Base-by-base conservation (phyloP, 768 basidiomycete genomes). In the Naganishia kalamii region DNA sequence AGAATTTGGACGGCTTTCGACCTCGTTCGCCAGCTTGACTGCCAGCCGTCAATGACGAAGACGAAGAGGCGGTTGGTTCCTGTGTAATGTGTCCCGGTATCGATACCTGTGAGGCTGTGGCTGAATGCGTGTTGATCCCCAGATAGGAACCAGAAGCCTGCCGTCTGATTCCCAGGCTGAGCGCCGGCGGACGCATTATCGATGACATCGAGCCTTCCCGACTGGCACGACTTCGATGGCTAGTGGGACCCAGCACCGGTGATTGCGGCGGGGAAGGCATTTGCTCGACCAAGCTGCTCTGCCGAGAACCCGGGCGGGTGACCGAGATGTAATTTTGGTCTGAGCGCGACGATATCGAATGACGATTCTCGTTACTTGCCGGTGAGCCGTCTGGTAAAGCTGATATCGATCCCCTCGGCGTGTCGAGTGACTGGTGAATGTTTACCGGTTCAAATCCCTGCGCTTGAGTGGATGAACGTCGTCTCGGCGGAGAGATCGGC, bases 1-100 rank as follows among this genome's bases (percentile, higher is more conserved):
- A 74, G 65, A 77, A 75, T 32, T 71, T 75, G 62, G 63, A 50
- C 29, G 64, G 49, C 46, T 69, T 71, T 21, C 72, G 59, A 10
- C 71, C 71, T 30, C 73, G 65, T 37, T 69, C 68, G 3, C 25
- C 40, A 17, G 40, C 21, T 21, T 32, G n/a, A 32, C 11, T 47
- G n/a, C 19, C 60, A 23, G 25, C 47, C 12, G 15, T 43, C 2
- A 50, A 25, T 6, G 63, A 43, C 4, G 49, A 40, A 6, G 63
- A 54, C 27, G 63, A 64, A 12, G 51, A 64, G 10, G 63, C 49
- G 37, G n/a, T 32, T 4, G 63, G 32, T 32, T 51, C 49, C n/a
- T 32, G 51, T 8, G 47, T 5, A 12, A 1, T 27, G 6, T 37
- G 54, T 11, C 35, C 54, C 21, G 35, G n/a, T 13, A 57, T 15